Evolutionary conservation across 805 yeast genomes (phyloP).

Genomic region (Yarrowia osloensis): DNA sequence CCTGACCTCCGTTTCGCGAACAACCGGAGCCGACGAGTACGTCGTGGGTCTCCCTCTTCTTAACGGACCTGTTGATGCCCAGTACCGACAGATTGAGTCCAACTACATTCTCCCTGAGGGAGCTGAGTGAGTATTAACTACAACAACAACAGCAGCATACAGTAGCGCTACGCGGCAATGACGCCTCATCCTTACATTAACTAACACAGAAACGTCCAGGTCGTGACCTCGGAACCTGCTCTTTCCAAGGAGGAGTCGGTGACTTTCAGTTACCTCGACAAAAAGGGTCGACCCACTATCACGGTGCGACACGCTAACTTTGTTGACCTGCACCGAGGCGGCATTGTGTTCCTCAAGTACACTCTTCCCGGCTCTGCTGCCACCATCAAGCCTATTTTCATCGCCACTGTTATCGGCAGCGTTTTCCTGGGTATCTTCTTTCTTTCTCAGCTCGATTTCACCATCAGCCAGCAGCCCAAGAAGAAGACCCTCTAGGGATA

Average conservation of each 20-base stretch:
- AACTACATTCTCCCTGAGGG: conserved; percentile 85
- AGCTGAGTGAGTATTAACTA: conserved; percentile 45
- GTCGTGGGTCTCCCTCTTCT: conserved; percentile 69
- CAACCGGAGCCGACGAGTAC: conserved; percentile 51
- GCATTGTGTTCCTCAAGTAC: conserved; percentile 64
- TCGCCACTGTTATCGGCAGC: conserved; percentile 61
- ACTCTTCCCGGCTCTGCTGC: conserved; percentile 55
- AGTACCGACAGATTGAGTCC: conserved; percentile 62
- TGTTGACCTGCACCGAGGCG: conserved; percentile 63
- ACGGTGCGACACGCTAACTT: conserved; percentile 60
- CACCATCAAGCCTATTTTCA: conserved; percentile 64
- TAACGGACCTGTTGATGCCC: conserved; percentile 68
- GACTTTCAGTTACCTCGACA: conserved; percentile 58
- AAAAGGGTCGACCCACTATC: conserved; percentile 75
- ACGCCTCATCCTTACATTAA: too few species aligned
- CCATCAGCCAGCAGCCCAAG: conserved; percentile 36
- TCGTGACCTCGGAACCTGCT: conserved; percentile 51
- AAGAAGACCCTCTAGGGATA: neutral
- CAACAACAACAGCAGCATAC: too few species aligned
- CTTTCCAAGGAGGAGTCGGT: conserved; percentile 36
- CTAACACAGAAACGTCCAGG: conserved; percentile 26
- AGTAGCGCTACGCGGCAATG: too few species aligned
- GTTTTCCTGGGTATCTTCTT: conserved; percentile 60
- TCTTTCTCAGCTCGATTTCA: conserved; percentile 51
- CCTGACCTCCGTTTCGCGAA: conserved; percentile 55